These are phyloP conservation scores for Hippophae gyantsensis DNA, from an alignment of 306 rosid genomes.

Conservation along the genomic window DNA sequence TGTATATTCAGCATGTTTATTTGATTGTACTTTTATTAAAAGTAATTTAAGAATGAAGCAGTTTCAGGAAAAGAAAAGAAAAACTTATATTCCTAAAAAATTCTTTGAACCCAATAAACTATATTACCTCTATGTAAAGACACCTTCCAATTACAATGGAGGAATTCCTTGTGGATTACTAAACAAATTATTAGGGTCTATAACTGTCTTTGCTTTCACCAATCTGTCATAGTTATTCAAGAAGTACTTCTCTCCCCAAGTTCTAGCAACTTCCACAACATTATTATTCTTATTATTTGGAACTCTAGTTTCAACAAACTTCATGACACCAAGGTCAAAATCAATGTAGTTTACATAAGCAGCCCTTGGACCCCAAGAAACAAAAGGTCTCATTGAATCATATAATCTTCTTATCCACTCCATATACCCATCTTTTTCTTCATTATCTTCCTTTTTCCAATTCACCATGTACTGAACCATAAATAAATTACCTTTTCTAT, in stretches of 20 bases:
- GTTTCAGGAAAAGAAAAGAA: too few species aligned
- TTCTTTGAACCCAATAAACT: too few species aligned
- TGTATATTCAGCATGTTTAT: too few species aligned
- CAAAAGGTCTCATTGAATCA: conserved; percentile 45
- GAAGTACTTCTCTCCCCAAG: conserved; percentile 75
- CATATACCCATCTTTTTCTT: conserved; percentile 34
- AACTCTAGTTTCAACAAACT: conserved; percentile 9
- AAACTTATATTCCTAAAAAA: too few species aligned
- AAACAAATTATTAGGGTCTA: conserved; percentile 62
- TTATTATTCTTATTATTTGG: conserved; percentile 1
- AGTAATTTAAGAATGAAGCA: too few species aligned
- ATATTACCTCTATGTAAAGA: too few species aligned
- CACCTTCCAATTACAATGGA: conserved; percentile 17
- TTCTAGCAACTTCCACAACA: conserved; percentile 39
- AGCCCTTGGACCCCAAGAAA: conserved; percentile 68
- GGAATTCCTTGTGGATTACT: conserved; percentile 63
- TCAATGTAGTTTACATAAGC: conserved; percentile 68
- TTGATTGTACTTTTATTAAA: too few species aligned
- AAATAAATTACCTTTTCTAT: conserved; percentile 55
- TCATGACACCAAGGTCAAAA: conserved; percentile 58
- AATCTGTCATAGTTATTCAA: conserved; percentile 61
- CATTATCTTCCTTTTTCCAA: conserved; percentile 45
- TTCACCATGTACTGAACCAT: conserved; percentile 56
- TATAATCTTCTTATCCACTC: conserved; percentile 58
- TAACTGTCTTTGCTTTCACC: conserved; percentile 51